Base-by-base conservation (phyloP, 768 basidiomycete genomes). In the Dentipellis fragilis region DNA sequence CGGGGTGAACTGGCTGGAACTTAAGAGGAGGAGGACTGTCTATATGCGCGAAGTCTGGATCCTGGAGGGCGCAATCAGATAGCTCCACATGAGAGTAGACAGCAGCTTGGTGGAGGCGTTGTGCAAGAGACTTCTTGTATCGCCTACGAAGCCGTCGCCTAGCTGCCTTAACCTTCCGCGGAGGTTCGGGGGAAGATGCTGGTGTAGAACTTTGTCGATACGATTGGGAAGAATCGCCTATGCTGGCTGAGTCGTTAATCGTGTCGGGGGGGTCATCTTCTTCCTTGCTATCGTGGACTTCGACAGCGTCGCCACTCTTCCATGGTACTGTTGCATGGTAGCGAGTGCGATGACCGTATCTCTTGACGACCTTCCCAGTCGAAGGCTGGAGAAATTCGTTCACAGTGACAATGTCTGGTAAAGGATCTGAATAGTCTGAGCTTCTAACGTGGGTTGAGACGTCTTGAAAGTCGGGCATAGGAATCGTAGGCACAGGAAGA, bases 21-120 rank as follows among this genome's bases (percentile, higher is more conserved):
- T 49, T 51, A 23, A 61, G 54, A 10, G 60, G 58, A 19, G 35
- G 60, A n/a, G 55, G 55, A 49, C n/a, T 40, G 37, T 40, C 37
- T 59, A 55, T 55, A 55, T 55, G 59, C 59, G 49, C 52, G 14
- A 52, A 29, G 14, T 5, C 16, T 8, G 22, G 34, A 48, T 52
- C 45, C 17, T 21, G 54, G 23, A 7, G 39, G 8, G 42, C 47
- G 17, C 38, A 50, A 14, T 37, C 52, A 4, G 51, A 37, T 17
- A 51, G 40, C 12, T 47, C 37, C 23, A 59, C 58, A 16, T 47
- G 52, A 38, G 60, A 59, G 48, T 57, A 61, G 37, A 61, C 51
- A 34, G 56, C 60, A n/a, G 60, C 60, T 40, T 61, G 55, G 47
- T 60, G 51, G 35, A 61, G 45, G 12, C 60, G 60, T 49, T 55